Conservation (phyloP, 1,284 basidiomycete genomes). For the Tilletia caries region DNA sequence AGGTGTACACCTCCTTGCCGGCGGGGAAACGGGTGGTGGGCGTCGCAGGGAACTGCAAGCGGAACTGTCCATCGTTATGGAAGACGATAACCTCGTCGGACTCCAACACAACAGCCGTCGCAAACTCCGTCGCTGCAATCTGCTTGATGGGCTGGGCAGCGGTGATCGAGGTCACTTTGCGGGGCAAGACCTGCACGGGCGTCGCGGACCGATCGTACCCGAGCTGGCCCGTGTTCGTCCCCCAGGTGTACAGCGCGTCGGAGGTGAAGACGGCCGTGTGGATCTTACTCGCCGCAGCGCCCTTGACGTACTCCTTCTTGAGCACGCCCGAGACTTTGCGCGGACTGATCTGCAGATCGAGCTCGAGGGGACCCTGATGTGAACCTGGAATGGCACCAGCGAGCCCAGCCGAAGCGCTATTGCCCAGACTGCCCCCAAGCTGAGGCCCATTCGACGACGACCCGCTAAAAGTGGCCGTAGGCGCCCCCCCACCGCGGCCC, state of each 20-base stretch:
- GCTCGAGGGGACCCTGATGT: constrained; percentile 22
- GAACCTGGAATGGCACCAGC: neutral
- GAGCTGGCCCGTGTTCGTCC: constrained; percentile 87
- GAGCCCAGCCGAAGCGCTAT: neutral
- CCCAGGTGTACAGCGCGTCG: constrained; percentile 87
- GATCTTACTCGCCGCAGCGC: constrained; percentile 80
- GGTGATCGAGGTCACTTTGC: constrained; percentile 67
- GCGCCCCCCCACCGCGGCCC: constrained; percentile 57
- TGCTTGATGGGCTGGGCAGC: constrained; percentile 41
- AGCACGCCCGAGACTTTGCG: constrained; percentile 72
- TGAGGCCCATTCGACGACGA: neutral
- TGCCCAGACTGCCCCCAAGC: constrained; percentile 7
- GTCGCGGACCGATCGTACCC: constrained; percentile 65
- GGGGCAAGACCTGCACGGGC: constrained; percentile 73
- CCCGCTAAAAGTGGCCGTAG: constrained; percentile 26
- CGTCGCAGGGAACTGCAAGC: constrained; percentile 61
- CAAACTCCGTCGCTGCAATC: constrained; percentile 62
- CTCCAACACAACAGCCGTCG: constrained; percentile 73
- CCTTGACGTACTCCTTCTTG: constrained; percentile 74
- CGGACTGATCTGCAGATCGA: constrained; percentile 68
- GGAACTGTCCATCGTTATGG: constrained; percentile 70
- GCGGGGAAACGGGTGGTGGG: constrained; percentile 22
- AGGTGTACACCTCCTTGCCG: constrained; percentile 63
- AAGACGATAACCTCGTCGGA: constrained; percentile 77
- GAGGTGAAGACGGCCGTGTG: constrained; percentile 86